Conservation (phyloP, 2,329 filamentous ascomycete species). For the Pseudogymnoascus sp. region DNA sequence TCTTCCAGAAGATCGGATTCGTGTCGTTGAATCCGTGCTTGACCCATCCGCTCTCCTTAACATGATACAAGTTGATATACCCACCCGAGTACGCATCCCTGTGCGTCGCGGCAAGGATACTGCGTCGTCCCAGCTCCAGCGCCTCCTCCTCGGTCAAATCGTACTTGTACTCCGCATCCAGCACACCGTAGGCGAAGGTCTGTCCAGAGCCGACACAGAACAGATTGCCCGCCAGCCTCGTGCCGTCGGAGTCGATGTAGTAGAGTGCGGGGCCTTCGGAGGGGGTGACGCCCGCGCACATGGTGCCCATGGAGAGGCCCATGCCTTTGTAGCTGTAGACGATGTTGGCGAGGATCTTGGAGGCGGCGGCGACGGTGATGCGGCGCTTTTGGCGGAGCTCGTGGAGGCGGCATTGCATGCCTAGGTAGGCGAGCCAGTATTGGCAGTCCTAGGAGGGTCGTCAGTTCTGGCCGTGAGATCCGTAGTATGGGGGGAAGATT, state of each 20-base stretch:
- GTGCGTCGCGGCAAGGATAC: conserved; percentile 93
- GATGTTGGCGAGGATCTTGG: conserved; percentile 96
- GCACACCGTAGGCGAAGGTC: conserved; percentile 96
- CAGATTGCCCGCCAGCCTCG: conserved; percentile 81
- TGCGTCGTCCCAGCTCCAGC: conserved; percentile 79
- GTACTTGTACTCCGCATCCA: conserved; percentile 91
- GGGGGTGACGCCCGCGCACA: conserved; percentile 94
- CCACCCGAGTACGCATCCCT: conserved; percentile 98
- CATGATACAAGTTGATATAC: conserved; percentile 97
- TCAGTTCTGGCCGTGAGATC: neutral
- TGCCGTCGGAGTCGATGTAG: conserved; percentile 98
- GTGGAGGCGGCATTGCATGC: conserved; percentile 98
- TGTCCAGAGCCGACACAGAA: conserved; percentile 98
- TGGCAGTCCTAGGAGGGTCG: conserved; percentile 68
- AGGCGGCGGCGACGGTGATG: conserved; percentile 93
- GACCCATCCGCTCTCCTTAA: conserved; percentile 98
- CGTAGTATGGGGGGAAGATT: too few species aligned
- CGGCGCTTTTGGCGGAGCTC: conserved; percentile 98
- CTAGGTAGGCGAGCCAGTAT: conserved; percentile 98
- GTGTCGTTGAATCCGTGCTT: conserved; percentile 98
- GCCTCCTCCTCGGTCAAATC: conserved; percentile 82
- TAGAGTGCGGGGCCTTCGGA: conserved; percentile 95
- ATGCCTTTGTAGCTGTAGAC: conserved; percentile 99
- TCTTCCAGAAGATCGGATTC: conserved; percentile 99
- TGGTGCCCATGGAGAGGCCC: conserved; percentile 98